phyloP scores from a whole-genome alignment of 257 asterid genomes.

The Cruciata laevipes region DNA sequence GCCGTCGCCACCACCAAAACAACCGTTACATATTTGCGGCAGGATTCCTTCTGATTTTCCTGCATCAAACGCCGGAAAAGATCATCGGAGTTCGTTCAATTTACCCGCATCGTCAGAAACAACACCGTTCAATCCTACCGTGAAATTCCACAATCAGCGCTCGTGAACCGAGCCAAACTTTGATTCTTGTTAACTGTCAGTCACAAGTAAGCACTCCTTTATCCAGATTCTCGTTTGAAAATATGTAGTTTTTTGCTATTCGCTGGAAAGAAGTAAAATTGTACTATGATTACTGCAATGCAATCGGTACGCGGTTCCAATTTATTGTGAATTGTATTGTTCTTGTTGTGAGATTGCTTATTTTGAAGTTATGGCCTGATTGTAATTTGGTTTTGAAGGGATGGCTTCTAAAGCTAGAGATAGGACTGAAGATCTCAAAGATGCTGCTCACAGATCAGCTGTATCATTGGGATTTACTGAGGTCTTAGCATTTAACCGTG shows the following conservation, averaged over 20 bases:
- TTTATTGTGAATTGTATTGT: neutral
- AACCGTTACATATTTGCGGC: neutral
- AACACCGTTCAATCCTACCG: neutral
- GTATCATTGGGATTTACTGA: conserved; percentile 65
- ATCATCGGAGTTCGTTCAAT: neutral
- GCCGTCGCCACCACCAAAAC: too few species aligned
- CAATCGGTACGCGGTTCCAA: neutral
- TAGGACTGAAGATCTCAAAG: conserved; percentile 90
- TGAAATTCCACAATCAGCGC: neutral
- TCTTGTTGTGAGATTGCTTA: neutral
- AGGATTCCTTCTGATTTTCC: neutral
- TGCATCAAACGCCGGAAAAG: neutral
- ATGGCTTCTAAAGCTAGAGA: conserved; percentile 67
- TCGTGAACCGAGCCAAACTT: neutral
- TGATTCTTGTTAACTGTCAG: neutral
- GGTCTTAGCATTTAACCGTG: conserved; percentile 25
- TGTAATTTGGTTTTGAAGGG: conserved; percentile 9
- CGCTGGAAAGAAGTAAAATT: too few species aligned
- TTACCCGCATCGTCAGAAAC: neutral
- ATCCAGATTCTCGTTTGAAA: too few species aligned
- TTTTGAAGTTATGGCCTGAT: neutral
- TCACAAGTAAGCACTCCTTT: neutral
- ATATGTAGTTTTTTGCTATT: neutral
- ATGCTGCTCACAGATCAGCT: conserved; percentile 73
- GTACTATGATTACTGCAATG: neutral